Percentiles rank a stretch among this genome's conserved stretches.
Evolutionary conservation across 2,329 filamentous ascomycete species (phyloP).

Genomic region (Bipolaris cookei): DNA sequence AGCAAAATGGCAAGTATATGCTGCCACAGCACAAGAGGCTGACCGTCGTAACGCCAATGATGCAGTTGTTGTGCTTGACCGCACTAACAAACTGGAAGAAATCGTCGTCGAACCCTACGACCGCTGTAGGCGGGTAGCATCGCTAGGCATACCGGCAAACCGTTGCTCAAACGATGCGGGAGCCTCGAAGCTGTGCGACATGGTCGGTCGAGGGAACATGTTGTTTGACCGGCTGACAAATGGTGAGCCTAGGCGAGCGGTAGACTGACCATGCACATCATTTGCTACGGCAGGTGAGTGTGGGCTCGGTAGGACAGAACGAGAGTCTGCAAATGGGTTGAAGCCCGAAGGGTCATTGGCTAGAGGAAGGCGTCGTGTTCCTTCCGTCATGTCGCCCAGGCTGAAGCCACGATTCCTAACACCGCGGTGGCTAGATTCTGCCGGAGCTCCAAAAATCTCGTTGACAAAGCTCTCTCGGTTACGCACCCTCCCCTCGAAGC

Average conservation of each 20-base stretch:
- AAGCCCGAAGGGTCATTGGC: constrained; percentile 55
- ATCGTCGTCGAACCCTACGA: constrained; percentile 30
- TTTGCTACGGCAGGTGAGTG: constrained; percentile 25
- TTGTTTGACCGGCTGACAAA: constrained; percentile 53
- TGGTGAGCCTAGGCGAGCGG: constrained; percentile 56
- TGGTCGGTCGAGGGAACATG: constrained; percentile 56
- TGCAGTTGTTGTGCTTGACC: constrained; percentile 35
- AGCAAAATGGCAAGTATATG: constrained; percentile 30
- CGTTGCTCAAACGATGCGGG: constrained; percentile 50
- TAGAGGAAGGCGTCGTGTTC: constrained; percentile 58
- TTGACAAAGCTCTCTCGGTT: constrained; percentile 51
- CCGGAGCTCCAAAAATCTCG: constrained; percentile 55
- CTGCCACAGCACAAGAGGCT: constrained; percentile 30
- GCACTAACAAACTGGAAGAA: constrained; percentile 30
- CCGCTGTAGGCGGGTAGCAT: constrained; percentile 31
- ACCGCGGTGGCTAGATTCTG: constrained; percentile 61
- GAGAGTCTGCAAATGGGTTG: constrained; percentile 37
- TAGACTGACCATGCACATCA: constrained; percentile 45
- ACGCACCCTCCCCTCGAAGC: constrained; percentile 56
- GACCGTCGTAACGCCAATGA: constrained; percentile 44
- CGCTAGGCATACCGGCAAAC: constrained; percentile 40
- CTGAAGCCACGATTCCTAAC: constrained; percentile 68
- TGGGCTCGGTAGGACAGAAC: constrained; percentile 36
- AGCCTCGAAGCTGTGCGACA: constrained; percentile 47
- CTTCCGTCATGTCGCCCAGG: constrained; percentile 61